phyloP scores from a whole-genome alignment of 345 rosid species.

The Pugionium dolabratum region DNA sequence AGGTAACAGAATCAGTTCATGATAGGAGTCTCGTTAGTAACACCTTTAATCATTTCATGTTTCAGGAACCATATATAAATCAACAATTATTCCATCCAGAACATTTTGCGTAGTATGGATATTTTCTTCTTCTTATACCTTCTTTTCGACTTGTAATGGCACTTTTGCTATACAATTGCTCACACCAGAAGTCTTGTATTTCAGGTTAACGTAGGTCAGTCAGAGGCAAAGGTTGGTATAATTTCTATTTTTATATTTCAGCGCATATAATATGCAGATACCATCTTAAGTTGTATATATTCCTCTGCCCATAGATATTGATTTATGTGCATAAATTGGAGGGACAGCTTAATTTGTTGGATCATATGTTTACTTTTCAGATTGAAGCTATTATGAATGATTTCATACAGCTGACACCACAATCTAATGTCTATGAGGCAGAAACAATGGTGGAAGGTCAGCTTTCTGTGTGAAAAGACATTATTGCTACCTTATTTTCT shows the following conservation, averaged over 20 bases:
- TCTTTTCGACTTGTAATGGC: constrained; percentile 11
- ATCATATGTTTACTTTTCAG: constrained; percentile 46
- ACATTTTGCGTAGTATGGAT: constrained; percentile 80
- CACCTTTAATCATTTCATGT: constrained; percentile 37
- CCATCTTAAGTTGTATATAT: constrained; percentile 7
- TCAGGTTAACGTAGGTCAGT: constrained; percentile 88
- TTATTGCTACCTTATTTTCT: constrained; percentile 12
- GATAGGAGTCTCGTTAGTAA: constrained; percentile 12
- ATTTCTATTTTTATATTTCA: constrained; percentile 17
- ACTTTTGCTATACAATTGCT: constrained; percentile 11
- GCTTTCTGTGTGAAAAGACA: constrained; percentile 1
- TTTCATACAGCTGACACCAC: constrained; percentile 84
- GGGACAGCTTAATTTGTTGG: constrained; percentile 13
- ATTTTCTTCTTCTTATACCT: constrained; percentile 23
- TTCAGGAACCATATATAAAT: constrained; percentile 91
- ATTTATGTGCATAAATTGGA: not conserved
- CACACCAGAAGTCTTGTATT: constrained; percentile 17
- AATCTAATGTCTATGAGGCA: constrained; percentile 75
- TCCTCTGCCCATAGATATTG: constrained; percentile 11
- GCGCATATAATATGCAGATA: not conserved
- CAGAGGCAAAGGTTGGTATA: constrained; percentile 83
- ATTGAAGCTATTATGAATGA: constrained; percentile 93
- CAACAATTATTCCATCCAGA: constrained; percentile 83
- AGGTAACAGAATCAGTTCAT: constrained; percentile 7
- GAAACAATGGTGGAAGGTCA: constrained; percentile 97